Evolutionary conservation across 306 rosid genomes (phyloP).

Genomic region (Casuarina equisetifolia): DNA sequence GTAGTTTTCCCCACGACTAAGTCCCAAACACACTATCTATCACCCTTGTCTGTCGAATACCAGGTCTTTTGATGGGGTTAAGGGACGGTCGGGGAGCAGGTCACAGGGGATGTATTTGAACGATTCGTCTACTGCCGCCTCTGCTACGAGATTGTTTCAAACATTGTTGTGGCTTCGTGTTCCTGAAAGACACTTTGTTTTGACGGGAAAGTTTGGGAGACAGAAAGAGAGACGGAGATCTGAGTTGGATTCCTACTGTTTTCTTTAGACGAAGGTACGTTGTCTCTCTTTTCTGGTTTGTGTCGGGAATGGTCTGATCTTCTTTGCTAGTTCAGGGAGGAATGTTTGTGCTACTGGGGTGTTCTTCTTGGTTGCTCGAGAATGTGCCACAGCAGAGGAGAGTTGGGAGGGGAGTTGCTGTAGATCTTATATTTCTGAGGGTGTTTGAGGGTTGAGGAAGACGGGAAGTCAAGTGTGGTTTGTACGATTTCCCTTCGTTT

Average conservation of each 20-base stretch:
- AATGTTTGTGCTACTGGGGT: constrained; percentile 17
- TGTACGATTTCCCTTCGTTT: not conserved
- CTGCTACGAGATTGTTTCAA: constrained; percentile 9
- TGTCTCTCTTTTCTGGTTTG: not conserved
- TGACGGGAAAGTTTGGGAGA: constrained; percentile 18
- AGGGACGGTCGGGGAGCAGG: constrained; percentile 23
- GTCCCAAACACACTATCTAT: constrained; percentile 19
- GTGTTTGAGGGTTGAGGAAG: constrained; percentile 5
- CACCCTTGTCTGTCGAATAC: not conserved
- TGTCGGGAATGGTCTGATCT: not conserved
- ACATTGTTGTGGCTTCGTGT: not conserved
- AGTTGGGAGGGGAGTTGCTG: not conserved
- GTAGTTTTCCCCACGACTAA: constrained; percentile 57
- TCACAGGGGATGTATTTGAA: constrained; percentile 11
- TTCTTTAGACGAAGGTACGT: constrained; percentile 18
- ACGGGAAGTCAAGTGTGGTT: constrained; percentile 10
- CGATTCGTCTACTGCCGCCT: not conserved
- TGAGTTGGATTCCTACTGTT: not conserved
- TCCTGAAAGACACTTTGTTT: constrained; percentile 8
- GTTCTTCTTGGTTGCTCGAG: constrained; percentile 27
- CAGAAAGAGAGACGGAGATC: not conserved
- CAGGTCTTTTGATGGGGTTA: not conserved
- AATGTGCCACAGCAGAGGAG: constrained; percentile 7
- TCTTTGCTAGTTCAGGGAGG: constrained; percentile 10
- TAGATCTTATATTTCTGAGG: constrained; percentile 23